Evolutionary conservation across 1,139 yeast species (phyloP), one percentile per base, ranked within the genome.

Genomic region (Sugiyamaella japonica): DNA sequence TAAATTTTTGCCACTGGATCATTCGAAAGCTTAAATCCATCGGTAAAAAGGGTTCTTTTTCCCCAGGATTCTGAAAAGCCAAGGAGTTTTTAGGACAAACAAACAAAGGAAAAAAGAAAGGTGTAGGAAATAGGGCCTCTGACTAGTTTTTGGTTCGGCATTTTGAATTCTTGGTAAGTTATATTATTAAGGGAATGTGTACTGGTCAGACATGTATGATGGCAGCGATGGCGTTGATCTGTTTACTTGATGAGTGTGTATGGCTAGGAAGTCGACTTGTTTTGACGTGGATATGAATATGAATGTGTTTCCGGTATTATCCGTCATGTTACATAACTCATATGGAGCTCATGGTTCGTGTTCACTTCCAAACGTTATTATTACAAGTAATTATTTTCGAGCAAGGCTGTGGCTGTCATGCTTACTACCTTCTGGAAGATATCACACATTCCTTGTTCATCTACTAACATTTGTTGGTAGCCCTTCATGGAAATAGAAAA

Each of bases 1-100:
- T 34, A 34, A 34, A 34, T 34, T n/a, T 34, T 34, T 34, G 38
- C 38, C 38, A 34, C 38, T 34, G 38, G 38, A 29, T 29, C 25
- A 12, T 29, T 29, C 7, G 10, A 29, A 7, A 29, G 10, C 3
- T 29, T 9, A 7, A 29, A 29, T 29, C 25, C 25, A 20, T 20
- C n/a, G n/a, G n/a, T n/a, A n/a, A n/a, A n/a, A n/a, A n/a, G n/a
- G n/a, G n/a, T n/a, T n/a, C n/a, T n/a, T n/a, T n/a, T 28, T 28
- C 31, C 31, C 31, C 31, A 28, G 31, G 9, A 7, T 28, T 28
- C 7, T 12, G 10, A 29, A 9, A 29, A 7, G n/a, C 34, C n/a
- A 29, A 20, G 25, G 34, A 9, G 10, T 5, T 29, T 29, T 29
- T 9, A 7, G 9, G 34, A 29, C 3, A 29, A 29, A 12, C 3